phyloP scores from a whole-genome alignment of 2,329 filamentous ascomycete species.

The Aspergillus fumigatus region DNA sequence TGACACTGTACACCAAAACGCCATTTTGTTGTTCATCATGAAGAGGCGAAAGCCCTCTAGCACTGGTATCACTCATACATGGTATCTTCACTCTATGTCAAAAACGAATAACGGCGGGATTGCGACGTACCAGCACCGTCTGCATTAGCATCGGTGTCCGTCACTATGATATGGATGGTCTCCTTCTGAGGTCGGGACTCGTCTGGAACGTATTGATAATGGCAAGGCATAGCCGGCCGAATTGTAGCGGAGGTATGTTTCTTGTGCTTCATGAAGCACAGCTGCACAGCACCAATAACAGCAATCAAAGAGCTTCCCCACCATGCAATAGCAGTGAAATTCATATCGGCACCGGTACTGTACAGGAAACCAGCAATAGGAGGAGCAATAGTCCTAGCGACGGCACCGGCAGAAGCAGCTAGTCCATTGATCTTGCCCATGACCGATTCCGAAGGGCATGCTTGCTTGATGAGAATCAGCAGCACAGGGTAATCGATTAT shows the following conservation, averaged over 20 bases:
- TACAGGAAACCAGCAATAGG: conserved; percentile 66
- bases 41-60: not conserved
- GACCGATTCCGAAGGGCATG: conserved; percentile 57
- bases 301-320: conserved; percentile 57
- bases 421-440: conserved; percentile 69
- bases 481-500: conserved; percentile 66
- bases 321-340: conserved; percentile 60
- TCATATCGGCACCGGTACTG: conserved; percentile 53
- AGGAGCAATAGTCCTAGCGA: conserved; percentile 64
- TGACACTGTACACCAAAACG: not conserved
- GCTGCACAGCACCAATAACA: conserved; percentile 51
- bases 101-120: not conserved
- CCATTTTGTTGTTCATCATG: conserved; percentile 1
- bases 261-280: conserved; percentile 52
- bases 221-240: conserved; percentile 29
- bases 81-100: not conserved
- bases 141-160: conserved; percentile 14
- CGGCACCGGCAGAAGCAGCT: conserved; percentile 67
- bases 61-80: not conserved
- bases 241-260: conserved; percentile 40
- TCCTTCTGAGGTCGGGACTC: conserved; percentile 18
- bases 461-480: conserved; percentile 69
- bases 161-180: conserved; percentile 27
- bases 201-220: conserved; percentile 17
- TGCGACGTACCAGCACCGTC: not conserved